A percentile compares a stretch with the other conserved stretches of the same genome.
phyloP scores from a whole-genome alignment of 768 basidiomycete genomes.

The Boletus insuetus region DNA sequence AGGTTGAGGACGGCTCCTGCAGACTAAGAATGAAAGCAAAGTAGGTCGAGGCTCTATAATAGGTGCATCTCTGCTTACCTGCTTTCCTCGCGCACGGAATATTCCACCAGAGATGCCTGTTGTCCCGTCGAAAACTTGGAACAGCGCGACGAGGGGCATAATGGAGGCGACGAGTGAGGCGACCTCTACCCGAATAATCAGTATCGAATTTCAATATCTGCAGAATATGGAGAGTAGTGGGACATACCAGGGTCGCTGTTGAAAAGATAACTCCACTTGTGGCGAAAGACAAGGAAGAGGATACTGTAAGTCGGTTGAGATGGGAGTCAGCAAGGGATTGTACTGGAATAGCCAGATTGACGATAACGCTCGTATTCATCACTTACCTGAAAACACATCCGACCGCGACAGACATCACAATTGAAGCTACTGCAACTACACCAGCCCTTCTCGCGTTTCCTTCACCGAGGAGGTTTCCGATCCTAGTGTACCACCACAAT shows the following conservation, averaged over 20 bases:
- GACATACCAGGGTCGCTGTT: conserved; percentile 59
- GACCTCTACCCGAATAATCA: conserved; percentile 39
- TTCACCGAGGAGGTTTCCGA: conserved; percentile 88
- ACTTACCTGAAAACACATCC: conserved; percentile 63
- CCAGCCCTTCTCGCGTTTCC: conserved; percentile 69
- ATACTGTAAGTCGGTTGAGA: conserved; percentile 32
- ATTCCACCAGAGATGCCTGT: conserved; percentile 70
- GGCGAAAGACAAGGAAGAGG: conserved; percentile 57
- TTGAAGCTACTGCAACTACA: conserved; percentile 59
- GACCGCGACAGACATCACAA: conserved; percentile 65
- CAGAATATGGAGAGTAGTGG: not conserved
- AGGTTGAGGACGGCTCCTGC: conserved; percentile 62
- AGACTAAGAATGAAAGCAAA: conserved; percentile 37
- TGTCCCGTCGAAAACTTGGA: conserved; percentile 85
- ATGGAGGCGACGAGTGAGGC: conserved; percentile 51
- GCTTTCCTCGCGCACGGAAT: conserved; percentile 80
- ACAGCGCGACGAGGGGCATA: conserved; percentile 71
- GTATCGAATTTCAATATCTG: not conserved
- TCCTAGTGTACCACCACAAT: conserved; percentile 38
- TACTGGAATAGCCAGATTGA: not conserved
- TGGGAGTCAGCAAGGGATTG: not conserved
- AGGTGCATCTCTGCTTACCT: conserved; percentile 34
- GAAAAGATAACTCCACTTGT: conserved; percentile 72
- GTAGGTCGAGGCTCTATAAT: not conserved
- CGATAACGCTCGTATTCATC: not conserved